Conservation (phyloP, 441 rosid species). For the Melianthus villosus region DNA sequence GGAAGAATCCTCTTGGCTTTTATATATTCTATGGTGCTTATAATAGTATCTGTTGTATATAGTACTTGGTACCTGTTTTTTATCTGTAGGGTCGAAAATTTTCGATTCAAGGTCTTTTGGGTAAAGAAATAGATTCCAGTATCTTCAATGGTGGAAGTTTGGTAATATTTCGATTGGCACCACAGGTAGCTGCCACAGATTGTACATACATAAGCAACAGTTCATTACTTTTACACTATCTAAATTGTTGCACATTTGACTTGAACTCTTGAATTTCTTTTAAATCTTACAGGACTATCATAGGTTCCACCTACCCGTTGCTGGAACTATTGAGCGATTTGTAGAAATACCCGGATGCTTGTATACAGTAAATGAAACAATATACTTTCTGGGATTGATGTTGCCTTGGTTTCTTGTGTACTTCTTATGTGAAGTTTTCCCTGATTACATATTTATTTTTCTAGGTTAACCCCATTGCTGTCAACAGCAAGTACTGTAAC, state of each 20-base stretch:
- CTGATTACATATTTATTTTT: constrained; percentile 4
- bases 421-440: no score
- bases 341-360: constrained; percentile 57
- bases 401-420: no score
- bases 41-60: no score
- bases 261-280: constrained; percentile 1
- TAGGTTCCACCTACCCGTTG: constrained; percentile 75
- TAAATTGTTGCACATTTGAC: no score
- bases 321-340: constrained; percentile 53
- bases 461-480: constrained; percentile 90
- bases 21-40: no score
- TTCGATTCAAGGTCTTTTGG: constrained; percentile 75
- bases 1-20: no score
- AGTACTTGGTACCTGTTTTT: no score
- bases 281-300: constrained; percentile 59
- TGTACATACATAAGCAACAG: neutral
- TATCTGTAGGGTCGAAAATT: constrained; percentile 65
- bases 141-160: constrained; percentile 53
- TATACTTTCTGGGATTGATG: no score
- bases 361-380: constrained; percentile 44
- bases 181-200: constrained; percentile 37
- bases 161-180: constrained; percentile 86
- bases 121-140: constrained; percentile 31
- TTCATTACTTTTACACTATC: no score
- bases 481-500: constrained; percentile 84